These are phyloP conservation scores for Aspergillus baeticus DNA, from an alignment of 495 filamentous ascomycete species.

Conservation along the genomic window DNA sequence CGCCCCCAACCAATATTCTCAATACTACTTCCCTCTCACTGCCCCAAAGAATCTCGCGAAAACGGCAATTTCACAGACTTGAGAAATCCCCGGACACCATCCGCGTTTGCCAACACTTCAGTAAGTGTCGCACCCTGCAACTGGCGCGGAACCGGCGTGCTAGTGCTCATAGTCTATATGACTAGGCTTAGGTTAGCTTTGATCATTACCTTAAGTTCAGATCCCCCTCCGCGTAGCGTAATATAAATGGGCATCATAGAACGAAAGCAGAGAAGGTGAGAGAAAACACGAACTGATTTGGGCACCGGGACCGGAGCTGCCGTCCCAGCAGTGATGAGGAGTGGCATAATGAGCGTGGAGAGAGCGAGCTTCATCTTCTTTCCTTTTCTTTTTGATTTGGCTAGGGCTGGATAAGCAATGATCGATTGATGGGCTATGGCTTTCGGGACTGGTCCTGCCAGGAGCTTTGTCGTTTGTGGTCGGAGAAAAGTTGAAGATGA, in stretches of 20 bases:
- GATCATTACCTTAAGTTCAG: background rate
- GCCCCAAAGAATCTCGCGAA: background rate
- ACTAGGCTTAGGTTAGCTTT: background rate
- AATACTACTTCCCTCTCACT: background rate
- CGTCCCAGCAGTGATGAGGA: constrained; percentile 5
- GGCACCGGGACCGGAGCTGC: constrained; percentile 13
- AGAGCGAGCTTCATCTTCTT: constrained; percentile 18
- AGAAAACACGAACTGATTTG: constrained; percentile 3
- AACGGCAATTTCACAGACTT: constrained; percentile 1
- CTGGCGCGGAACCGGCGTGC: background rate
- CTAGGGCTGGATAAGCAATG: background rate
- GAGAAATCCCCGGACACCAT: background rate
- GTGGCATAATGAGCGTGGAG: background rate
- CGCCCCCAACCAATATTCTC: background rate
- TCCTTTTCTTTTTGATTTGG: background rate
- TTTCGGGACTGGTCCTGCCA: too few species aligned
- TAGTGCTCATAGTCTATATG: background rate
- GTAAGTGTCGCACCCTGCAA: background rate
- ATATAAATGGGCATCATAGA: background rate
- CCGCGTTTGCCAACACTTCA: constrained; percentile 2
- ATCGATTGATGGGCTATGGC: too few species aligned
- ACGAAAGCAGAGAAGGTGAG: background rate
- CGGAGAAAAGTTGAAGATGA: too few species aligned
- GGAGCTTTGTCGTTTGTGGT: too few species aligned
- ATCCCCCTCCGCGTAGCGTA: background rate